Evolutionary conservation across 2,329 filamentous ascomycete genomes (phyloP).

Genomic region (Ceratocystis cubensis): DNA sequence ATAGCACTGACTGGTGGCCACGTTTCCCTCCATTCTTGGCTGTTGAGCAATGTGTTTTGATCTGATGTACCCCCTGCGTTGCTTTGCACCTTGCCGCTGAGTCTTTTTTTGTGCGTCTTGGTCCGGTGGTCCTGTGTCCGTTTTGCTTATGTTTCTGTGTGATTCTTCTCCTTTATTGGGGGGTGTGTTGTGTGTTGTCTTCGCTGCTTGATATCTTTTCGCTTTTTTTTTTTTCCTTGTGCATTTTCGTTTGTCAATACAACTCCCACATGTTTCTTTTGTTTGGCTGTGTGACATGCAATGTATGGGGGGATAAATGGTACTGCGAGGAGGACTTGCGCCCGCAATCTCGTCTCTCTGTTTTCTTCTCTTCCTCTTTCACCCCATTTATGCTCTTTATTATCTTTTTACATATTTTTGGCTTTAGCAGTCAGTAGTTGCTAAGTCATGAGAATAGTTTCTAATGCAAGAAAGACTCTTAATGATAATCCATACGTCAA

Average conservation of each 20-base stretch:
- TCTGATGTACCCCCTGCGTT: background rate
- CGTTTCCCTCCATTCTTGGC: no score
- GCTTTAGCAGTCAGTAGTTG: background rate
- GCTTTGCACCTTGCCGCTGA: background rate
- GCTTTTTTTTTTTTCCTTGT: background rate
- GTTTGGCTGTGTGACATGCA: slow-evolving; percentile 1
- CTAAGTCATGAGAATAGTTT: background rate
- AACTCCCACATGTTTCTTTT: slow-evolving; percentile 3
- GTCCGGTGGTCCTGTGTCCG: background rate
- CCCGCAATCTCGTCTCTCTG: background rate
- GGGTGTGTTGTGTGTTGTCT: slow-evolving; percentile 1
- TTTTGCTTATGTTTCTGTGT: background rate
- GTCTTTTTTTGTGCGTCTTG: no score
- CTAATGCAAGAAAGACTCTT: slow-evolving; percentile 1
- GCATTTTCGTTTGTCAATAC: slow-evolving; percentile 11
- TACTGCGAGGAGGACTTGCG: background rate
- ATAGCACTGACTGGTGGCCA: no score
- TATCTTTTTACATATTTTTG: background rate
- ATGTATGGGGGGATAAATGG: background rate
- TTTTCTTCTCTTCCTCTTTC: background rate
- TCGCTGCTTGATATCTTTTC: background rate
- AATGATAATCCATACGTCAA: background rate
- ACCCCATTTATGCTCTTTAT: background rate
- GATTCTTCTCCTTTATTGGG: background rate
- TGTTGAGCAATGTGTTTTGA: background rate